A percentile compares a stretch with the other conserved stretches of the same genome.
Conservation (phyloP, 306 rosid genomes). For the Crataegus laevigata region DNA sequence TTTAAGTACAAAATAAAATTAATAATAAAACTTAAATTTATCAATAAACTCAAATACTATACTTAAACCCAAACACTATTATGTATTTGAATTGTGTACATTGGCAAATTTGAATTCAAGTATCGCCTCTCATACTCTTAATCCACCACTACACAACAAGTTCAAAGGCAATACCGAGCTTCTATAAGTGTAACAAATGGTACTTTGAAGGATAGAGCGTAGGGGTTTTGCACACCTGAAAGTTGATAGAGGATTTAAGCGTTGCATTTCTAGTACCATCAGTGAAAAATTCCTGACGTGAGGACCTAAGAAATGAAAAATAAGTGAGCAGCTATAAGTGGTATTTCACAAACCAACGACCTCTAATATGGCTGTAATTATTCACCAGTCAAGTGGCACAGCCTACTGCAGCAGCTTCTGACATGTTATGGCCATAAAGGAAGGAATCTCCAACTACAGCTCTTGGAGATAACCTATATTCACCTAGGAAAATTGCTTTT, state of each 20-base stretch:
- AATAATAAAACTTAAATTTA: too few species aligned
- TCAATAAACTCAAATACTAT: too few species aligned
- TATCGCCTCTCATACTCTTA: too few species aligned
- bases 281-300: constrained; percentile 78
- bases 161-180: too few species aligned
- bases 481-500: too few species aligned
- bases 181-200: too few species aligned
- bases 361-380: not conserved
- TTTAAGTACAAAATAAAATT: too few species aligned
- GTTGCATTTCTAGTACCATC: constrained; percentile 80
- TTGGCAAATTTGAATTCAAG: too few species aligned
- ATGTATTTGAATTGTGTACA: too few species aligned
- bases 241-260: constrained; percentile 59
- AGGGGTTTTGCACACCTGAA: constrained; percentile 39
- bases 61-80: too few species aligned
- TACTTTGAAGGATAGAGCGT: not conserved
- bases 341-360: constrained; percentile 7
- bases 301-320: constrained; percentile 42
- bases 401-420: constrained; percentile 97
- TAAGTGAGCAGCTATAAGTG: constrained; percentile 10
- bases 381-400: constrained; percentile 91
- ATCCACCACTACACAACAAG: too few species aligned
- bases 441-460: constrained; percentile 95
- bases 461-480: constrained; percentile 64
- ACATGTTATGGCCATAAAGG: constrained; percentile 77